Evolutionary conservation across 2,329 filamentous ascomycete genomes (phyloP), one percentile per base, ranked within the genome.

Genomic region (Penicillium rolfsii): DNA sequence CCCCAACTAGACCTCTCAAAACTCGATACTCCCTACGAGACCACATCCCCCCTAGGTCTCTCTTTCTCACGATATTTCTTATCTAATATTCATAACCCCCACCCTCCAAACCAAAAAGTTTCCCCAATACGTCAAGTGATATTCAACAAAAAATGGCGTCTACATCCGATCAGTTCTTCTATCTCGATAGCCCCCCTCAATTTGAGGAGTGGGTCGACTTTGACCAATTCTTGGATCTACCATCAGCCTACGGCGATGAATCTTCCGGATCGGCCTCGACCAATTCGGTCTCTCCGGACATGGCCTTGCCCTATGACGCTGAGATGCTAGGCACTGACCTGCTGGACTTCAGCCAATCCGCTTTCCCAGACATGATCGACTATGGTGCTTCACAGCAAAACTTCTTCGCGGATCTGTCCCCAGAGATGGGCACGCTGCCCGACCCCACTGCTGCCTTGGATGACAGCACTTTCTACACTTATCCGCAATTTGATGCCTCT

Each of bases 191-290:
- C 30, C 58, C 64, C 5, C 59, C 45, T 36, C 65, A 58, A 40
- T 57, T 65, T 36, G 65, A 73, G 41, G 73, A 76, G 52, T 72
- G 69, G 66, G 62, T 73, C 38, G 73, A 76, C 62, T 75, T 76
- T 56, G 73, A 75, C 53, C 69, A 72, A 62, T 72, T 73, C 57
- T 71, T 76, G 57, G 69, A 76, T 48, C 66, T 74, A 19, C 63
- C 69, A 22, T 57, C 69, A 14, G 67, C 59, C 22, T 71, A 72
- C 58, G 58, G 69, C 60, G 72, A 71, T 28, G 71, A 69, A 52
- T 68, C 73, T 60, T 67, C 71, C 45, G 68, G 70, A 30, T 71
- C 71, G 28, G 68, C 70, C 36, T 71, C 71, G n/a, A 62, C 70
- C 52, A 64, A 70, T 48, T 73, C 73, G 9, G 66, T 74, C 49